These are phyloP conservation scores for Lachancea meyersii DNA, from an alignment of 805 yeast species.

Conservation along the genomic window DNA sequence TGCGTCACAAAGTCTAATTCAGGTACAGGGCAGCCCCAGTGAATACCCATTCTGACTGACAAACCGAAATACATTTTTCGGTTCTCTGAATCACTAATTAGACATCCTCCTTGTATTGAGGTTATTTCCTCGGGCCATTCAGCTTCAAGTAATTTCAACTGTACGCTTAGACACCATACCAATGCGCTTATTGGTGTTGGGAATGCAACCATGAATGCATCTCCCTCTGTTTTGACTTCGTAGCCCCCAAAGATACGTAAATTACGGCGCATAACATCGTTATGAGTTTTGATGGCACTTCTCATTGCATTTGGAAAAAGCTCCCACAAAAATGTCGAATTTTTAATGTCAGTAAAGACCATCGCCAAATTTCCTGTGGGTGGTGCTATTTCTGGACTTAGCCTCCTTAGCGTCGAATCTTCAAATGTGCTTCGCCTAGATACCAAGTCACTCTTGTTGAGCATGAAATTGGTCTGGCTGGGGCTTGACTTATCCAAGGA, in stretches of 20 bases:
- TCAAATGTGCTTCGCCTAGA: constrained; percentile 54
- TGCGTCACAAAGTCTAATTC: constrained; percentile 91
- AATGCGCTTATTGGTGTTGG: constrained; percentile 87
- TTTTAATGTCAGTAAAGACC: constrained; percentile 96
- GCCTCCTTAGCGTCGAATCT: constrained; percentile 72
- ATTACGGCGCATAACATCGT: constrained; percentile 89
- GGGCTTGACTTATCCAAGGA: constrained; percentile 50
- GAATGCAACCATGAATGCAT: constrained; percentile 96
- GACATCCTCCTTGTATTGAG: constrained; percentile 76
- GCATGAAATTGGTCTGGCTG: constrained; percentile 26
- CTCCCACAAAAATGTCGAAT: constrained; percentile 92
- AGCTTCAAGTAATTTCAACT: constrained; percentile 69
- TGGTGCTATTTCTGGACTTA: constrained; percentile 87
- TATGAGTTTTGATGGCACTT: constrained; percentile 92
- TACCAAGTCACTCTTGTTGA: constrained; percentile 36
- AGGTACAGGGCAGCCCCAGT: constrained; percentile 97
- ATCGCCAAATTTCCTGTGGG: constrained; percentile 92
- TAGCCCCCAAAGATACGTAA: constrained; percentile 91
- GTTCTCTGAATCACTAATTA: constrained; percentile 56
- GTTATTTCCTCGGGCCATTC: constrained; percentile 96
- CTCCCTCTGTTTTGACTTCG: constrained; percentile 99
- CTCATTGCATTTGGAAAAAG: constrained; percentile 89
- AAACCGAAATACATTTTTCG: constrained; percentile 73
- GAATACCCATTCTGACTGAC: constrained; percentile 96
- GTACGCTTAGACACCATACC: constrained; percentile 92